phyloP scores from a whole-genome alignment of 495 filamentous ascomycete species.

The Aspergillus saccharolyticus region DNA sequence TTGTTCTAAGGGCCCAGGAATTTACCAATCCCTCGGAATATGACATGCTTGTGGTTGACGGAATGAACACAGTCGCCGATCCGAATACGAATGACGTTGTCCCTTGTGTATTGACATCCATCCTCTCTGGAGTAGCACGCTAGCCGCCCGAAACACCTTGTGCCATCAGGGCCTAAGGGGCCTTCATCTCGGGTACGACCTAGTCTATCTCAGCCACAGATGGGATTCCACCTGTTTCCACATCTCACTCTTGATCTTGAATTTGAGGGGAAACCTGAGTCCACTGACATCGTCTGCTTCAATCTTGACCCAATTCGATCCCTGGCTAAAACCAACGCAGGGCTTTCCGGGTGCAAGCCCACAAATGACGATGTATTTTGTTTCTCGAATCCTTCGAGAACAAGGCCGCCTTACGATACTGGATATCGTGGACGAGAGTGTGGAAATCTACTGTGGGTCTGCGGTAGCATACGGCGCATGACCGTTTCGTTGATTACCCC shows the following conservation, averaged over 20 bases:
- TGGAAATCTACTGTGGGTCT: background rate
- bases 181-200: background rate
- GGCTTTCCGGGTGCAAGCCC: conserved; percentile 2
- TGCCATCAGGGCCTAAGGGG: background rate
- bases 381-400: conserved; percentile 28
- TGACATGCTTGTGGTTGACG: too few species aligned
- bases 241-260: background rate
- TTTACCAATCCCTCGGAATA: too few species aligned
- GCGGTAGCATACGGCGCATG: background rate
- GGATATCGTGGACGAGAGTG: background rate
- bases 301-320: conserved; percentile 8
- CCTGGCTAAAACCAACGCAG: conserved; percentile 19
- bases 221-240: background rate
- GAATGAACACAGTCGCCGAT: background rate
- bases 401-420: conserved; percentile 6
- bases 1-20: too few species aligned
- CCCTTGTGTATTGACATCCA: background rate
- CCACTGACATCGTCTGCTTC: background rate
- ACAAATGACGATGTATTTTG: conserved; percentile 8
- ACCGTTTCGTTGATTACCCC: conserved; percentile 2
- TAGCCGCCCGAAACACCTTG: background rate
- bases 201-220: background rate
- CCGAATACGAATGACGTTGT: background rate
- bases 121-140: background rate
- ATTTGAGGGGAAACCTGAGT: background rate